Base-by-base conservation (phyloP, 768 basidiomycete species). In the Holtermanniella nyarrowii region DNA sequence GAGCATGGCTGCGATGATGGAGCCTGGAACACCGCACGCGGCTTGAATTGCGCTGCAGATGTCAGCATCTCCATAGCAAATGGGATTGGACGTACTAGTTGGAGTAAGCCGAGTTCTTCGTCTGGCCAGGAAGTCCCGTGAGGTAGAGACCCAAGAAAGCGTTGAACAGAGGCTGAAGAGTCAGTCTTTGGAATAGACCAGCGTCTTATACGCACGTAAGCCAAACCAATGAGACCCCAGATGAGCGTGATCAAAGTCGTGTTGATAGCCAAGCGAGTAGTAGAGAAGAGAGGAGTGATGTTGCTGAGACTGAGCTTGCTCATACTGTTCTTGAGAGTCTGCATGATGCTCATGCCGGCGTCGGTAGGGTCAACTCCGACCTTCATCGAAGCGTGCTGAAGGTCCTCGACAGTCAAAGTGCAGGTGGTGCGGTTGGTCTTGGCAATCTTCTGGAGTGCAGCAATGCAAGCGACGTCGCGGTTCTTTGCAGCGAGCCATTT, bases 161-260 rank as follows among this genome's bases (percentile, higher is more conserved):
- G 47, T 57, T 54, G 52, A 50, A 56, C 14, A 53, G 39, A 20
- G 55, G 58, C 31, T 37, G 31, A 7, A 37, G 31, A 37, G 42
- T 23, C n/a, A 18, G 42, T 7, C 42, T 7, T 20, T 20, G 3
- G 2, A 16, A 39, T 21, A 26, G 20, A 26, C 11, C 12, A 37
- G 10, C 31, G 16, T 37, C 31, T 37, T 16, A 37, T 7, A 37
- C 84, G 67, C n/a, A 83, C 82, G 57, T 82, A 85, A 1, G 84
- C 84, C 12, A 86, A 76, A 12, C 84, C 85, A 51, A 86, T 86
- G 37, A 85, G 72, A 2, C 79, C 84, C 83, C 52, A 80, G 21
- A 79, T 48, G 25, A 72, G 26, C 31, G 80, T 78, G 47, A 80
- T 53, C 22, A 86, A 62, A 26, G 73, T 77, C 3, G 84, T 85